phyloP scores from a whole-genome alignment of 352 stramenopile genomes.

The Pythium sukuiense region DNA sequence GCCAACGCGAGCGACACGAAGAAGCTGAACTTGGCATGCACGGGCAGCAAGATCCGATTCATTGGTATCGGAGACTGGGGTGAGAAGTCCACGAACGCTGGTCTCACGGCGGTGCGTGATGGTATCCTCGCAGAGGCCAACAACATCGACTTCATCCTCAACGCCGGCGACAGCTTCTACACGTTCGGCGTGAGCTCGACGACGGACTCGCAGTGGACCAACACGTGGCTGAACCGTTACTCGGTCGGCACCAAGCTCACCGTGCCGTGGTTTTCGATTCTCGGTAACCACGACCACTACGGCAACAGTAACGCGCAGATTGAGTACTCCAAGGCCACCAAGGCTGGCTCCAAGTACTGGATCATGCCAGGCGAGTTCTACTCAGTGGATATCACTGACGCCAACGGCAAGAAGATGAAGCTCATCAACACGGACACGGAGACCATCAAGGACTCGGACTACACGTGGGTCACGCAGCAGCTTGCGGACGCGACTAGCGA shows the following conservation, averaged over 20 bases:
- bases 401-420: constrained; percentile 27
- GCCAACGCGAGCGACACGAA: constrained; percentile 24
- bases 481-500: constrained; percentile 15
- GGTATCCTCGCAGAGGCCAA: constrained; percentile 19
- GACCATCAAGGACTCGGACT: constrained; percentile 28
- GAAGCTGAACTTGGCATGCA: constrained; percentile 25
- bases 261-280: constrained; percentile 28
- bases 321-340: constrained; percentile 26
- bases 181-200: constrained; percentile 22
- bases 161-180: constrained; percentile 33
- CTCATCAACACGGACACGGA: constrained; percentile 29
- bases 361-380: constrained; percentile 32
- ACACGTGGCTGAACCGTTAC: constrained; percentile 27
- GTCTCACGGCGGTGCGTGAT: constrained; percentile 23
- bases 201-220: constrained; percentile 27
- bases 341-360: constrained; percentile 30
- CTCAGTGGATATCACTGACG: constrained; percentile 23
- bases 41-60: constrained; percentile 28
- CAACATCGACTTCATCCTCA: constrained; percentile 29
- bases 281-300: constrained; percentile 34
- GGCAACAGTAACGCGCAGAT: constrained; percentile 30
- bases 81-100: constrained; percentile 22
- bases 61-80: constrained; percentile 29
- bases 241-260: constrained; percentile 24
- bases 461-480: constrained; percentile 24